Evolutionary conservation across 345 rosid genomes (phyloP).

Genomic region (Viola odorata): DNA sequence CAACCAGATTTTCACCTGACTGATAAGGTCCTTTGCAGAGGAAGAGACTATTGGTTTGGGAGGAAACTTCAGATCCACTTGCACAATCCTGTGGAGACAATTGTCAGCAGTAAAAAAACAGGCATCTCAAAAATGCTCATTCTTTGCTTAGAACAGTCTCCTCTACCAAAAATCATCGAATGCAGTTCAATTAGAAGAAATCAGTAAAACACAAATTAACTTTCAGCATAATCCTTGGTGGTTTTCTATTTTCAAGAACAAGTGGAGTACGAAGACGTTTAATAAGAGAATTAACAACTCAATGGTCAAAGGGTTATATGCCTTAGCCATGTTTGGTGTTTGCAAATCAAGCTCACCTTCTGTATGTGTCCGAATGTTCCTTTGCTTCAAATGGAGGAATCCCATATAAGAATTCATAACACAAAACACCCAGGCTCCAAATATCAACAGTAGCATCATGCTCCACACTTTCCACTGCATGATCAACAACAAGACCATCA

Average conservation of each 20-base stretch:
- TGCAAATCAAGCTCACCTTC: constrained; percentile 41
- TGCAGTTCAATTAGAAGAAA: too few species aligned
- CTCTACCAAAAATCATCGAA: too few species aligned
- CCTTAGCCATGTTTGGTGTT: too few species aligned
- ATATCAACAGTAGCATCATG: constrained; percentile 95
- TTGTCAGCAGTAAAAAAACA: not conserved
- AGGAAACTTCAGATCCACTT: constrained; percentile 94
- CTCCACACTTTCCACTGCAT: constrained; percentile 85
- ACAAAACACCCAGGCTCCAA: constrained; percentile 97
- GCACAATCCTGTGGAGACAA: constrained; percentile 61
- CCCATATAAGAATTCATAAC: constrained; percentile 88
- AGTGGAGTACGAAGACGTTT: too few species aligned
- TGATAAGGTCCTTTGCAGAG: constrained; percentile 81
- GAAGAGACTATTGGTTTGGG: constrained; percentile 81
- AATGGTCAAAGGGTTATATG: too few species aligned
- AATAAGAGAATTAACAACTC: too few species aligned
- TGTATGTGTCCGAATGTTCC: constrained; percentile 91
- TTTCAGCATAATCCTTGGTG: too few species aligned
- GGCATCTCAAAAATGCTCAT: too few species aligned
- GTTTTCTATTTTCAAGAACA: too few species aligned
- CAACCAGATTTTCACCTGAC: constrained; percentile 51
- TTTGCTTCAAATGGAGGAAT: constrained; percentile 88
- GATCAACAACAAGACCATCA: not conserved
- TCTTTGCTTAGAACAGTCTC: too few species aligned
- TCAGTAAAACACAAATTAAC: too few species aligned